phyloP scores from a whole-genome alignment of 192 early-diverging fungal genomes.

The Chytriomyces sp. region DNA sequence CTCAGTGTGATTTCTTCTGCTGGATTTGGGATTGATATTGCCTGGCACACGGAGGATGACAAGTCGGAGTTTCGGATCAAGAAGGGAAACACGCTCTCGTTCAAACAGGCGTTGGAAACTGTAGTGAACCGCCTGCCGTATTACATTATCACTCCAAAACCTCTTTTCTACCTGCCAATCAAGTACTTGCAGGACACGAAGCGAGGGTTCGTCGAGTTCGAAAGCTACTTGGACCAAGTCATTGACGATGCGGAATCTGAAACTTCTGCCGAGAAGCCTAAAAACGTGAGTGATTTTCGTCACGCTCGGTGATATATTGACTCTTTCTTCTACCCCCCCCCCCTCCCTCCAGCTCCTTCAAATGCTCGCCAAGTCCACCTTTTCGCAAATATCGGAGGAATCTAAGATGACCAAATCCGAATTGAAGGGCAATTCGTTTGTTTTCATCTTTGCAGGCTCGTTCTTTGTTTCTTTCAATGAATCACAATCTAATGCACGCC shows the following conservation, averaged over 20 bases:
- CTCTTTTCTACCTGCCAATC: slow-evolving; percentile 14
- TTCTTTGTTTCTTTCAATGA: slow-evolving; percentile 42
- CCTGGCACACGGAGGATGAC: slow-evolving; percentile 23
- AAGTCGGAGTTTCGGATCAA: not conserved
- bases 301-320: no score
- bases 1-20: slow-evolving; percentile 34
- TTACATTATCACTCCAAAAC: slow-evolving; percentile 34
- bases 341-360: slow-evolving; percentile 24
- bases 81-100: slow-evolving; percentile 25
- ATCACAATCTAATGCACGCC: not conserved
- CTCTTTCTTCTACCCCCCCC: not conserved
- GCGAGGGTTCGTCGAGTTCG: slow-evolving; percentile 26
- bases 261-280: not conserved
- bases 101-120: slow-evolving; percentile 31
- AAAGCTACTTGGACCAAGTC: slow-evolving; percentile 29
- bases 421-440: slow-evolving; percentile 47
- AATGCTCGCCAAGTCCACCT: slow-evolving; percentile 28
- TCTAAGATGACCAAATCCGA: slow-evolving; percentile 31
- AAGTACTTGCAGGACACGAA: slow-evolving; percentile 7
- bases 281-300: slow-evolving; percentile 16
- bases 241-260: slow-evolving; percentile 17
- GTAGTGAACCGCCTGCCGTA: slow-evolving; percentile 18
- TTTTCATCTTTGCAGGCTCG: slow-evolving; percentile 60
- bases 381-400: not conserved
- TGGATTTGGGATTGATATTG: slow-evolving; percentile 30